These are phyloP conservation scores for Emericellopsis terricola DNA, from an alignment of 495 filamentous ascomycete genomes.

Conservation along the genomic window DNA sequence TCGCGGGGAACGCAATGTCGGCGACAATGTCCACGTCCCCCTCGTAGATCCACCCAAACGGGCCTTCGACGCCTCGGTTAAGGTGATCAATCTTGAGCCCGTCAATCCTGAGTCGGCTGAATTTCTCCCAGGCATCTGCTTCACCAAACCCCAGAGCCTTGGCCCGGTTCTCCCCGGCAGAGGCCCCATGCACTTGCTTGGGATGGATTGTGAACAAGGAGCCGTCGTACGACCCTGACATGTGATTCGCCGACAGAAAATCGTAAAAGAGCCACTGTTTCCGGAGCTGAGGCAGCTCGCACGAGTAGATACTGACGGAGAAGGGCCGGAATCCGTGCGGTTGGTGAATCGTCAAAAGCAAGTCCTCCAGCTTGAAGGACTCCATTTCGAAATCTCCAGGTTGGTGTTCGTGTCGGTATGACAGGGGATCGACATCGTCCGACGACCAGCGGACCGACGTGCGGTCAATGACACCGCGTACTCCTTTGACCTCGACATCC, in stretches of 20 bases:
- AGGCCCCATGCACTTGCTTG: conserved; percentile 60
- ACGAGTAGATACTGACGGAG: conserved; percentile 85
- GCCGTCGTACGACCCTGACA: conserved; percentile 90
- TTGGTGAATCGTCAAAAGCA: conserved; percentile 84
- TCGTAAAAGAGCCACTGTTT: conserved; percentile 98
- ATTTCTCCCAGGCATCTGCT: conserved; percentile 72
- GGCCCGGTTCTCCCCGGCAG: conserved; percentile 29
- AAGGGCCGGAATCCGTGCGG: conserved; percentile 82
- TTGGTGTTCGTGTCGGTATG: conserved; percentile 69
- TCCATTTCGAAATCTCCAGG: conserved; percentile 95
- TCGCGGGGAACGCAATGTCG: conserved; percentile 80
- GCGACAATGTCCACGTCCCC: conserved; percentile 93
- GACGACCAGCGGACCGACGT: conserved; percentile 55
- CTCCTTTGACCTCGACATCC: conserved; percentile 85
- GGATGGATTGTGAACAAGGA: conserved; percentile 96
- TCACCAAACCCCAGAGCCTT: conserved; percentile 5
- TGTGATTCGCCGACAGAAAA: conserved; percentile 83
- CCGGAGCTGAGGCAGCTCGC: conserved; percentile 77
- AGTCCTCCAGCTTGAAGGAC: conserved; percentile 85
- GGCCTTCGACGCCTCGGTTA: conserved; percentile 82
- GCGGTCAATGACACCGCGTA: conserved; percentile 90
- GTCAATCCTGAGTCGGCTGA: conserved; percentile 77
- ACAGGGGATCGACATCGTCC: conserved; percentile 66
- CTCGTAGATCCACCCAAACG: conserved; percentile 94
- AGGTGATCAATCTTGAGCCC: conserved; percentile 90